phyloP scores from a whole-genome alignment of 495 filamentous ascomycete species.

The Aspergillus sparsus region DNA sequence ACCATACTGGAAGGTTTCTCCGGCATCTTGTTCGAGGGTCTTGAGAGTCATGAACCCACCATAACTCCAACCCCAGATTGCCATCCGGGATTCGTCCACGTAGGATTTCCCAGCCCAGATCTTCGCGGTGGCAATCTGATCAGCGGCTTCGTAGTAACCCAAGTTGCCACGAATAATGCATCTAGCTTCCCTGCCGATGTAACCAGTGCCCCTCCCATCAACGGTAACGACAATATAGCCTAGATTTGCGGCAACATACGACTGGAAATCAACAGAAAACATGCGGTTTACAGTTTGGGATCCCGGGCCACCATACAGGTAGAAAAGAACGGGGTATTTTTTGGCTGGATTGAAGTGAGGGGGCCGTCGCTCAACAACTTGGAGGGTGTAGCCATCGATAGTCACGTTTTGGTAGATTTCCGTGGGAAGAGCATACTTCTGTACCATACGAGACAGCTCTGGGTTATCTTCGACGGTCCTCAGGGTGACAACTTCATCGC shows the following conservation, averaged over 20 bases:
- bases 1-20: constrained; percentile 87
- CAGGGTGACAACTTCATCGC: constrained; percentile 61
- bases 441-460: constrained; percentile 64
- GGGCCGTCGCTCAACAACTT: constrained; percentile 87
- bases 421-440: constrained; percentile 78
- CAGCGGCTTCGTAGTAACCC: constrained; percentile 79
- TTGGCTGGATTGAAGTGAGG: constrained; percentile 84
- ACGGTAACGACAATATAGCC: constrained; percentile 97
- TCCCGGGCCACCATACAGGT: constrained; percentile 87
- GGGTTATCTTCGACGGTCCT: constrained; percentile 76
- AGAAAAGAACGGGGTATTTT: constrained; percentile 91
- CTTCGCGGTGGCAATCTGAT: constrained; percentile 90
- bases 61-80: constrained; percentile 98
- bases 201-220: constrained; percentile 91
- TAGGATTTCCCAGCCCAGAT: constrained; percentile 81
- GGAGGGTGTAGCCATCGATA: constrained; percentile 74
- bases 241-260: constrained; percentile 80
- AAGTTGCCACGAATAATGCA: constrained; percentile 80
- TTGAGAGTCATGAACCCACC: constrained; percentile 98
- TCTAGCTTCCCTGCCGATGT: constrained; percentile 79
- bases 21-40: constrained; percentile 86
- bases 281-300: constrained; percentile 82
- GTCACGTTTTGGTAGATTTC: constrained; percentile 83
- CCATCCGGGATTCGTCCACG: constrained; percentile 76
- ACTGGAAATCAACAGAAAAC: constrained; percentile 86